Conservation (phyloP, 805 yeast species). For the Metschnikowia bowlesiae region DNA sequence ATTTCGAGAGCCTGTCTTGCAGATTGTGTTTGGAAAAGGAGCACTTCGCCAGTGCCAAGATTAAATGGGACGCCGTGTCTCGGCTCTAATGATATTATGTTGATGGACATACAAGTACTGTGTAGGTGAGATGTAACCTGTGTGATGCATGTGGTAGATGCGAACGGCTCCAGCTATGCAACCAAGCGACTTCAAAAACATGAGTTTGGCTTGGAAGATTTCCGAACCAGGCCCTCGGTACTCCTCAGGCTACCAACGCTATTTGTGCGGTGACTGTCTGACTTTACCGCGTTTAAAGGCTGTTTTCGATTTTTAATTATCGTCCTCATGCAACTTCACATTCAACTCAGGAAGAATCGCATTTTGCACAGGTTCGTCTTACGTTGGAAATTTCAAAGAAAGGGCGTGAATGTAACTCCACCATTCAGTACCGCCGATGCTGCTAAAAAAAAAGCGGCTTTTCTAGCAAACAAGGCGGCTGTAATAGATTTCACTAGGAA, state of each 20-base stretch:
- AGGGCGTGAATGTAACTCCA: too few relatives aligned
- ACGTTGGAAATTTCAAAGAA: too few relatives aligned
- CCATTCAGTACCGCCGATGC: too few relatives aligned
- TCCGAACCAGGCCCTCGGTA: too few relatives aligned
- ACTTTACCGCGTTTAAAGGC: not conserved
- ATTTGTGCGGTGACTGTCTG: not conserved
- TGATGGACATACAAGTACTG: constrained; percentile 15
- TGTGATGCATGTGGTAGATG: not conserved
- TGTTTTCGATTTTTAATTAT: not conserved
- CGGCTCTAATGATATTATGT: constrained; percentile 3
- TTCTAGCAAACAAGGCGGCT: too few relatives aligned
- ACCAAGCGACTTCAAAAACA: not conserved
- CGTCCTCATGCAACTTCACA: not conserved
- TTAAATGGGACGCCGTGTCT: constrained; percentile 14
- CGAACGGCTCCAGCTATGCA: not conserved
- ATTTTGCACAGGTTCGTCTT: too few relatives aligned
- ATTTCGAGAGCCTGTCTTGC: constrained; percentile 29
- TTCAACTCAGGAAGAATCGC: not conserved
- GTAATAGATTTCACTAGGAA: too few relatives aligned
- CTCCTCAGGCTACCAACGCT: too few relatives aligned
- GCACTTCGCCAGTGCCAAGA: constrained; percentile 13
- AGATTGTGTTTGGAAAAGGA: constrained; percentile 14
- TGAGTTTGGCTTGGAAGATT: not conserved
- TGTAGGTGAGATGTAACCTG: constrained; percentile 1
- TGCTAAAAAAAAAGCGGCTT: too few relatives aligned